Conservation (phyloP, 73 alveolate genomes). For the Uronychia setigera region DNA sequence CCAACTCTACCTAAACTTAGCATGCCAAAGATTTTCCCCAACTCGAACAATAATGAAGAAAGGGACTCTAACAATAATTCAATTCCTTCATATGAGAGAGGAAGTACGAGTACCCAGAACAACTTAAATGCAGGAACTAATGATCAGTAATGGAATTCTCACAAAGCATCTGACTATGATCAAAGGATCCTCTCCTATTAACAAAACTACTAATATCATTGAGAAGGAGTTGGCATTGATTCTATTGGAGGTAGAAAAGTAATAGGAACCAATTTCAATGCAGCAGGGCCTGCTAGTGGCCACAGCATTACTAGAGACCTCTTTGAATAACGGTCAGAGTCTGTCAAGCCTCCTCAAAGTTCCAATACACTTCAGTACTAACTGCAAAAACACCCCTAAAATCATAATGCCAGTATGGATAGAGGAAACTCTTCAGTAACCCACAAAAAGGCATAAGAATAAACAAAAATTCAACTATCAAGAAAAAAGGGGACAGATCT, state of each 20-base stretch:
- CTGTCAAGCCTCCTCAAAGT: background rate
- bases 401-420: too few relatives aligned
- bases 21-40: background rate
- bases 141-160: background rate
- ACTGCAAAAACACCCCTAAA: too few relatives aligned
- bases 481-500: too few relatives aligned
- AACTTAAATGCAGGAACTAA: too few relatives aligned
- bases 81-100: too few relatives aligned
- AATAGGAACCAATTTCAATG: background rate
- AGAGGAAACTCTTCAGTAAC: too few relatives aligned
- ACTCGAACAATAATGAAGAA: background rate
- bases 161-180: background rate
- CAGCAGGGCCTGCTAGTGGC: slow-evolving; percentile 2
- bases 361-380: background rate
- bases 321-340: background rate
- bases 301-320: background rate
- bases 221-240: background rate
- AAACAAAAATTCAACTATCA: too few relatives aligned
- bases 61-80: background rate
- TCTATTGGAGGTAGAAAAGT: background rate
- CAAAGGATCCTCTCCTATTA: background rate
- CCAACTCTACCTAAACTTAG: background rate
- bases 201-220: background rate
- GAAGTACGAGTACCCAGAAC: too few relatives aligned
- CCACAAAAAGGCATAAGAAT: too few relatives aligned